Base-by-base conservation (phyloP, 140 eudicot species). In the Erigeron philadelphicus region DNA sequence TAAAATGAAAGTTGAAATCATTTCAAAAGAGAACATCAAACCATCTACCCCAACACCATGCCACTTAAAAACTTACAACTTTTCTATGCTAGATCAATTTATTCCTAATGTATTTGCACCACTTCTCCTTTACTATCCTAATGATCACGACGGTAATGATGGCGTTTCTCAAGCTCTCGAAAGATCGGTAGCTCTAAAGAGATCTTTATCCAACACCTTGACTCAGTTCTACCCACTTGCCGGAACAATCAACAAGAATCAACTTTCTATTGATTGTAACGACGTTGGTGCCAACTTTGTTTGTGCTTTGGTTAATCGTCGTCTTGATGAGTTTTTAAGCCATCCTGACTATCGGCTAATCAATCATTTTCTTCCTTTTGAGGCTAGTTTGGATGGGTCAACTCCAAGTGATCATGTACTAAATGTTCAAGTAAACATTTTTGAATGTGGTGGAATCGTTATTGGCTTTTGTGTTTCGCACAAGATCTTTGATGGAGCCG, bases 161-260 rank as follows among this genome's bases (percentile, higher is more conserved):
- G 13, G 47, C 11, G 6, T 8, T 0, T 66, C 31, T 23, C 21
- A 21, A 47, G 59, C 71, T 43, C 21, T 66, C 7, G 19, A 66
- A 66, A 66, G 43, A 4, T 21, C 58, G 13, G 0, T 46, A 19
- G 19, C 9, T 44, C 72, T 82, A 8, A 82, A 73, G 64, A 62
- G 38, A 11, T 81, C 90, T 0, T 74, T 85, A 13, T 81, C 87
- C 0, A 19, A 67, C 10, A 74, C 78, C 31, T 68, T 85, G 21
- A 78, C 83, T 9, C 73, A n/a, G 21, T 81, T 81, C 12, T 81
- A 77, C 55, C 85, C 82, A 0, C 66, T 81, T 49, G 82, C 85
- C 0, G 82, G 85, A 44, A 64, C 63, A 12, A 43, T 77, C 62
- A 73, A 57, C 5, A 4, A 31, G 50, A 49, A 73, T 52, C 16